Base-by-base conservation (phyloP, 345 rosid genomes). In the Gossypium mustelinum region DNA sequence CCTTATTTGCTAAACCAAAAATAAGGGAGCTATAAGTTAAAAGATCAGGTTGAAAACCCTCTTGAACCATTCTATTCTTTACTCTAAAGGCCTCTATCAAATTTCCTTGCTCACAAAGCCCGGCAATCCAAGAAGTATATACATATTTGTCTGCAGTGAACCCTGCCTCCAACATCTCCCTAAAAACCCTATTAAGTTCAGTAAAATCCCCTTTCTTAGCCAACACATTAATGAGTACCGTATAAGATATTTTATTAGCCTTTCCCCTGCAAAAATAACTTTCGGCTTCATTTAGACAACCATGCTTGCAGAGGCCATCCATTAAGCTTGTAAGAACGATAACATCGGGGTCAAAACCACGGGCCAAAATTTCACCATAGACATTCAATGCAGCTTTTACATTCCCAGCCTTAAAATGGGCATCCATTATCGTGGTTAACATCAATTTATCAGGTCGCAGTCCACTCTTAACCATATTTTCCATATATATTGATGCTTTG, bases 101-200 rank as follows among this genome's bases (percentile, higher is more conserved):
- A 63, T 78, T 67, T 60, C 86, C 88, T 61, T 85, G 79, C 74
- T 74, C 73, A 64, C 86, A 85, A 41, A 85, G 73, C 55, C 84
- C 86, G 7, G 86, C 83, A 55, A 85, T 85, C 85, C 83, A 85
- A 63, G 78, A 81, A 70, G 88, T 85, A 73, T 81, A 85, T 77
- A 81, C 82, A 81, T 81, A 81, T 78, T 83, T 83, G 80, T 85
- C 83, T 1, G 82, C 81, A 77, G 67, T 70, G 51, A 85, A 77
- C 70, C 85, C 85, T 43, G 81, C 80, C 52, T 85, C 81, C 73
- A 64, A 75, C 65, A 83, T 74, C 75, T 81, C 77, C 34, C 51
- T 34, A 54, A 85, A 76, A 8, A 83, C 41, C 61, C 77, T 77
- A 77, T 85, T 84, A 55, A 83, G 85, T 76, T 83, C 83, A n/a